A percentile compares a stretch with the other conserved stretches of the same genome.
Evolutionary conservation across 495 filamentous ascomycete genomes (phyloP).

Genomic region (Lindgomyces ingoldianus): DNA sequence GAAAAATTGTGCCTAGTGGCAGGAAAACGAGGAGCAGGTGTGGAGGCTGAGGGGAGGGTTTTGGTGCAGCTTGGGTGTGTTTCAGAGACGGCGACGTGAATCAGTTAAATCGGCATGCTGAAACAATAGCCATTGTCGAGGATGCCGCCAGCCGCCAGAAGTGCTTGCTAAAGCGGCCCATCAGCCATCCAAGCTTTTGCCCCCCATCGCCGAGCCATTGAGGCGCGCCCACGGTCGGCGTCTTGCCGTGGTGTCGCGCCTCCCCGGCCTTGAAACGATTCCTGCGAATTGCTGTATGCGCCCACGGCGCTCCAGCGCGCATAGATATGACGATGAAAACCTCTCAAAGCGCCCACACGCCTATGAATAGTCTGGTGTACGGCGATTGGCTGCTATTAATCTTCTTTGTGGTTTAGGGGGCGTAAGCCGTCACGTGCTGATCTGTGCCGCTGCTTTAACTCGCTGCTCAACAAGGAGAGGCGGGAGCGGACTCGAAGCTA

Average conservation of each 20-base stretch:
- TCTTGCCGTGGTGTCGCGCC: conserved; percentile 17
- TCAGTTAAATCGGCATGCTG: conserved; percentile 15
- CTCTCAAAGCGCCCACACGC: not conserved
- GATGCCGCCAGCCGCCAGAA: not conserved
- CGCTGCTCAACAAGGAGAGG: no score
- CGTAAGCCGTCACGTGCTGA: not conserved
- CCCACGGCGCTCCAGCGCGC: not conserved
- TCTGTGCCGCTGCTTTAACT: conserved; percentile 2
- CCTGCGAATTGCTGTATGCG: conserved; percentile 4
- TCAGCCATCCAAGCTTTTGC: conserved; percentile 18
- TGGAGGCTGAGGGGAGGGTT: conserved; percentile 19
- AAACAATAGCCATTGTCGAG: conserved; percentile 13
- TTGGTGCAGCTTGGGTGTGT: conserved; percentile 22
- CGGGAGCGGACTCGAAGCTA: not conserved
- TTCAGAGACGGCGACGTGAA: conserved; percentile 12
- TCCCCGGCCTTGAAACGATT: conserved; percentile 10
- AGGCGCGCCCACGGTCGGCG: conserved; percentile 4
- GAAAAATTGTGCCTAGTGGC: not conserved
- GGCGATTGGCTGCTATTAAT: conserved; percentile 8
- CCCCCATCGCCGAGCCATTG: conserved; percentile 21
- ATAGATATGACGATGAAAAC: not conserved
- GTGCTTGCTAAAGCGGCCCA: not conserved
- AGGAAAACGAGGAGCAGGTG: not conserved
- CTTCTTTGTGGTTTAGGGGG: not conserved
- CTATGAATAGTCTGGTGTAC: not conserved